Evolutionary conservation across 495 filamentous ascomycete genomes (phyloP).

Genomic region (Xylaria curta): DNA sequence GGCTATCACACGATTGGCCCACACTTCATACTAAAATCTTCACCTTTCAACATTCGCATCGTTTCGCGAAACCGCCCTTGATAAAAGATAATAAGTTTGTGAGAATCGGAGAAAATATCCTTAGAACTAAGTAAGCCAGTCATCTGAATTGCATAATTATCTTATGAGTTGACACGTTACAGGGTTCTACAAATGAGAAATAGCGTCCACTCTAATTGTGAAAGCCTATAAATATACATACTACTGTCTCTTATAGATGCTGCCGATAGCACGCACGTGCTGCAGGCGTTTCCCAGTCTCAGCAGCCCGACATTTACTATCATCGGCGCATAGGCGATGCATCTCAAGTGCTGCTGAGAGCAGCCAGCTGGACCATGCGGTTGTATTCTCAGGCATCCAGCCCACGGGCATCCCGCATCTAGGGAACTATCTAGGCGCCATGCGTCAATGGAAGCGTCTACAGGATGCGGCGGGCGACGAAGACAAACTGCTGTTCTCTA

Average conservation of each 20-base stretch:
- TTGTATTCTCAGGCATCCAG: conserved; percentile 95
- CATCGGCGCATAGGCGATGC: not conserved
- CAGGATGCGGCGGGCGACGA: conserved; percentile 67
- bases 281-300: conserved; percentile 33
- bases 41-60: conserved; percentile 7
- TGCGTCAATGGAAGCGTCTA: conserved; percentile 81
- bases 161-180: not conserved
- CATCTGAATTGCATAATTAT: not conserved
- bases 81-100: not conserved
- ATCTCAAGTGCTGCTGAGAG: not conserved
- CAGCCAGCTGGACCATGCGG: conserved; percentile 34
- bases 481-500: conserved; percentile 72
- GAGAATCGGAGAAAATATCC: not conserved
- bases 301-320: conserved; percentile 16
- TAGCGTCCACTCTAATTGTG: not conserved
- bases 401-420: conserved; percentile 95
- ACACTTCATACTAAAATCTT: conserved; percentile 13
- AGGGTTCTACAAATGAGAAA: not conserved
- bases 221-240: not conserved
- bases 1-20: conserved; percentile 14
- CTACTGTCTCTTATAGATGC: conserved; percentile 31
- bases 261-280: conserved; percentile 33
- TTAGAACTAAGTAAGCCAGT: not conserved
- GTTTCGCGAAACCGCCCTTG: not conserved
- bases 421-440: conserved; percentile 94